These are phyloP conservation scores for Amaranthus tricolor DNA, from an alignment of 179 eudicot genomes.

Conservation along the genomic window DNA sequence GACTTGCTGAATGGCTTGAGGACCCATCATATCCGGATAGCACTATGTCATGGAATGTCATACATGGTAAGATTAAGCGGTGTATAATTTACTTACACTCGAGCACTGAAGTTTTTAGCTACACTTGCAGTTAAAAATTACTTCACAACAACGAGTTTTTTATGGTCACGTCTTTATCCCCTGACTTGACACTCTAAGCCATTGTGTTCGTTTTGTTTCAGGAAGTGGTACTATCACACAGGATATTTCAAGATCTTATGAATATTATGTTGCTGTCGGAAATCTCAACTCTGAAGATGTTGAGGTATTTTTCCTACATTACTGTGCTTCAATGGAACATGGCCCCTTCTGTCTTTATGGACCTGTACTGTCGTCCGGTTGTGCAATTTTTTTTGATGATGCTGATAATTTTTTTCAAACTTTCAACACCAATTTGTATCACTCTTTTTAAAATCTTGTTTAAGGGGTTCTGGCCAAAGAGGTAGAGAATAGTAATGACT, in stretches of 20 bases:
- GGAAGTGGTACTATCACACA: constrained; percentile 71
- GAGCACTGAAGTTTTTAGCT: not conserved
- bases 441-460: not conserved
- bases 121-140: not conserved
- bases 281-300: constrained; percentile 56
- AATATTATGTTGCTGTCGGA: constrained; percentile 74
- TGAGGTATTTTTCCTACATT: constrained; percentile 39
- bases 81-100: not conserved
- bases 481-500: too few species aligned
- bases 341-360: not conserved
- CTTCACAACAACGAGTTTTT: not conserved
- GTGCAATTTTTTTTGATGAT: not conserved
- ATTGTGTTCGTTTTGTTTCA: constrained; percentile 25
- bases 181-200: constrained; percentile 4
- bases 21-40: constrained; percentile 70
- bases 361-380: not conserved
- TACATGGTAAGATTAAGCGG: constrained; percentile 50
- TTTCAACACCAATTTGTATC: not conserved
- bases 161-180: not conserved
- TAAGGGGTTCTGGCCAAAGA: not conserved
- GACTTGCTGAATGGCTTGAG: constrained; percentile 71
- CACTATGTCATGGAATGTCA: constrained; percentile 61
- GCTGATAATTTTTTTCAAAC: not conserved
- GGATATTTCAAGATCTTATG: constrained; percentile 49
- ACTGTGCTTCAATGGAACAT: constrained; percentile 2